A percentile compares a stretch with the other conserved stretches of the same genome.
Conservation (phyloP, 2,329 filamentous ascomycete species). For the Leptographium wingfieldii region DNA sequence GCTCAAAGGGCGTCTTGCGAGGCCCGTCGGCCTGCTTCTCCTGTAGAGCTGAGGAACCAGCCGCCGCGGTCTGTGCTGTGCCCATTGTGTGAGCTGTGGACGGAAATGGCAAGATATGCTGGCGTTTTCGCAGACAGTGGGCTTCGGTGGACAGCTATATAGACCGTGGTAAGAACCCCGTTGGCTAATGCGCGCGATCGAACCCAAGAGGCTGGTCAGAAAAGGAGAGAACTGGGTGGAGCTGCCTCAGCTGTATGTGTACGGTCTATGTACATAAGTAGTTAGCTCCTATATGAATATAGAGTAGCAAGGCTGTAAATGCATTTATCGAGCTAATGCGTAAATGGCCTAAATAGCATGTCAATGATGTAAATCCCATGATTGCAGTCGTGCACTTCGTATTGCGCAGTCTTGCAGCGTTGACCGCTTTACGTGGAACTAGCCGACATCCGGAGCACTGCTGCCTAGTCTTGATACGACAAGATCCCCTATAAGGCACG, state of each 20-base stretch:
- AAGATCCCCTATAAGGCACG: too few species aligned
- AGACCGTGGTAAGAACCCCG: neutral
- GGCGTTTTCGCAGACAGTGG: neutral
- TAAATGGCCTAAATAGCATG: neutral
- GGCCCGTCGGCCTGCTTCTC: conserved; percentile 13
- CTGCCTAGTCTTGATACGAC: too few species aligned
- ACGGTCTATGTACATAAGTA: too few species aligned
- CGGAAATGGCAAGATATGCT: neutral
- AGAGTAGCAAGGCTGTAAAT: neutral
- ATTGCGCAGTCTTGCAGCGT: too few species aligned
- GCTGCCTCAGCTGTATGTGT: neutral
- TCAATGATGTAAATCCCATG: neutral
- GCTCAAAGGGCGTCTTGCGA: conserved; percentile 35
- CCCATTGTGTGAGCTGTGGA: neutral
- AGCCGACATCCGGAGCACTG: too few species aligned
- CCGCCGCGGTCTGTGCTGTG: conserved; percentile 2
- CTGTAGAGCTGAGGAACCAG: conserved; percentile 1
- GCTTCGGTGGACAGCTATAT: neutral
- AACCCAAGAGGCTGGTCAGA: neutral
- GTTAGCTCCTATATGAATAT: neutral
- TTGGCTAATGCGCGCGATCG: neutral
- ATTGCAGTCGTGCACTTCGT: too few species aligned
- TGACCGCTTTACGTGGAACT: too few species aligned
- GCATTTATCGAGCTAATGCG: neutral
- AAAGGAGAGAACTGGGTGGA: neutral